Conservation (phyloP, 2,329 filamentous ascomycete genomes). For the Pseudohalonectria lignicola region DNA sequence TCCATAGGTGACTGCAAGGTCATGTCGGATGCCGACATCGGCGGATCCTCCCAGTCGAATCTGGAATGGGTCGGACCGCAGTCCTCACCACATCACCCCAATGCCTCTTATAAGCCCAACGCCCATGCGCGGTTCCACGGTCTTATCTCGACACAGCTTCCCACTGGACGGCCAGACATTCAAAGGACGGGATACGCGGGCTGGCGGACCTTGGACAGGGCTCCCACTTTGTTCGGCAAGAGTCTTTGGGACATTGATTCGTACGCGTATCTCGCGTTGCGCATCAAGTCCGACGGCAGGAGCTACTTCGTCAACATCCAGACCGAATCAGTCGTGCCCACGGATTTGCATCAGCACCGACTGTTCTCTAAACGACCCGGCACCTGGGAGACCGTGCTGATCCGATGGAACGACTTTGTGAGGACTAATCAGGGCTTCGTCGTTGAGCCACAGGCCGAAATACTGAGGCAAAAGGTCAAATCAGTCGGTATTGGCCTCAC, state of each 20-base stretch:
- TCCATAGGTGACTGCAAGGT: constrained; percentile 50
- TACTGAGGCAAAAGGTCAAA: constrained; percentile 75
- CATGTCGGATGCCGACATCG: constrained; percentile 80
- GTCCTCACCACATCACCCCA: constrained; percentile 6
- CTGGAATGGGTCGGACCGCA: constrained; percentile 49
- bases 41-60: constrained; percentile 67
- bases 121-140: constrained; percentile 78
- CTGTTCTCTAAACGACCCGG: constrained; percentile 69
- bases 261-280: constrained; percentile 77
- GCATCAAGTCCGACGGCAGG: constrained; percentile 81
- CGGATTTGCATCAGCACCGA: constrained; percentile 93
- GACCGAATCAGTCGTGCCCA: constrained; percentile 84
- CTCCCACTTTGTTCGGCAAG: constrained; percentile 73
- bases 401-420: constrained; percentile 88
- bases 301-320: constrained; percentile 94
- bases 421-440: constrained; percentile 87
- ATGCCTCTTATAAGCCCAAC: constrained; percentile 8
- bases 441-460: constrained; percentile 84
- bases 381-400: constrained; percentile 89
- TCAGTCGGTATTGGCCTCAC: constrained; percentile 83
- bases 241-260: constrained; percentile 82
- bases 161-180: constrained; percentile 60
- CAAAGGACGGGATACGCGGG: constrained; percentile 79
- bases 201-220: constrained; percentile 72
- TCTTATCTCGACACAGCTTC: constrained; percentile 76